phyloP scores from a whole-genome alignment of 306 rosid genomes.

The Sphenostylis stenocarpa region DNA sequence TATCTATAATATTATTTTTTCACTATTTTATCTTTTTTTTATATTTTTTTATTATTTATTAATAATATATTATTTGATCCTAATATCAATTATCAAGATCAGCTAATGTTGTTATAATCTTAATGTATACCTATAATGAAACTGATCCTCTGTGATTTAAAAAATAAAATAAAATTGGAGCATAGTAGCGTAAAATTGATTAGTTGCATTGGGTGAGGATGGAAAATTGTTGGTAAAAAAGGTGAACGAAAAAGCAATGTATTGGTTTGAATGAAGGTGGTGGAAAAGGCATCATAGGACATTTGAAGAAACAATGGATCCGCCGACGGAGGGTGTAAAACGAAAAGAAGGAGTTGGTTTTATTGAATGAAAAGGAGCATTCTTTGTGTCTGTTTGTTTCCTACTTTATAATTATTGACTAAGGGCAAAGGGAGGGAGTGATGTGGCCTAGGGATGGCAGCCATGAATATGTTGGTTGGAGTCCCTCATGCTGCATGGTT shows the following conservation, averaged over 20 bases:
- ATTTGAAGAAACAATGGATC: conserved; percentile 8
- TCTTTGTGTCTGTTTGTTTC: conserved; percentile 28
- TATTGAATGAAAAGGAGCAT: conserved; percentile 19
- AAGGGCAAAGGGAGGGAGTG: conserved; percentile 26
- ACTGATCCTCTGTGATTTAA: no score
- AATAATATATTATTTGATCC: no score
- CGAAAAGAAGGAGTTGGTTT: background rate
- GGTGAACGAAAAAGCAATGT: background rate
- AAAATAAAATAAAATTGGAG: no score
- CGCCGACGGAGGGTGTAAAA: conserved; percentile 4
- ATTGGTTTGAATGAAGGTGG: background rate
- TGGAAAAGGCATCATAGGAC: conserved; percentile 4
- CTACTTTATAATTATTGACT: conserved; percentile 14
- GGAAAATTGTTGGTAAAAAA: background rate
- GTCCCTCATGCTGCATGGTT: conserved; percentile 45
- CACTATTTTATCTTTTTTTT: no score
- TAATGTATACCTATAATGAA: no score
- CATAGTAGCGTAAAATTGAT: no score
- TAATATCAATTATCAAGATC: no score
- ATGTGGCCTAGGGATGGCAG: conserved; percentile 44
- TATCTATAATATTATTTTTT: no score
- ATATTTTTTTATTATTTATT: no score
- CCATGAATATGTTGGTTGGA: conserved; percentile 42
- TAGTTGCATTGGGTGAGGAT: background rate
- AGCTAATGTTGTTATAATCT: no score